Evolutionary conservation across 805 yeast genomes (phyloP).

Genomic region (Hanseniaspora opuntiae): DNA sequence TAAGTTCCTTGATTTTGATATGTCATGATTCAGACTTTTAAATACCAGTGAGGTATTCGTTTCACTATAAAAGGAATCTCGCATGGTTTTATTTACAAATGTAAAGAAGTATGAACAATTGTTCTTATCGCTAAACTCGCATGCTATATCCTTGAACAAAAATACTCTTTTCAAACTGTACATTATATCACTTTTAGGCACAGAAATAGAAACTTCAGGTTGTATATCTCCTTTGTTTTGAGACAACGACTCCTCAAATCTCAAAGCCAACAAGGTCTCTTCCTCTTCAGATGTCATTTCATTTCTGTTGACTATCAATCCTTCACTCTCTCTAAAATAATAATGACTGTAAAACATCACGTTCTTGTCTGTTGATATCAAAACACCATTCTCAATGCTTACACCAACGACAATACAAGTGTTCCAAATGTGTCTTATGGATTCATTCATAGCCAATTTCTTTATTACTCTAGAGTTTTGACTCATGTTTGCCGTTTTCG

Average conservation of each 20-base stretch:
- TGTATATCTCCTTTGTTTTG: conserved; percentile 12
- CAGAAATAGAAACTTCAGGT: conserved; percentile 34
- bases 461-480: conserved; percentile 62
- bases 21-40: conserved; percentile 36
- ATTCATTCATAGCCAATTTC: conserved; percentile 55
- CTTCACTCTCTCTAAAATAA: conserved; percentile 30
- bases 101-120: conserved; percentile 62
- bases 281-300: conserved; percentile 8
- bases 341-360: conserved; percentile 56
- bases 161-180: conserved; percentile 65
- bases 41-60: conserved; percentile 35
- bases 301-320: conserved; percentile 2
- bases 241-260: background rate
- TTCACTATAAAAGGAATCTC: conserved; percentile 44
- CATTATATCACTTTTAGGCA: conserved; percentile 48
- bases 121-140: conserved; percentile 62
- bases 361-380: conserved; percentile 54
- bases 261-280: background rate
- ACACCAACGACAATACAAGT: conserved; percentile 63
- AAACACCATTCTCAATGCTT: conserved; percentile 60
- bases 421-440: conserved; percentile 59
- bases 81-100: conserved; percentile 35
- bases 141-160: conserved; percentile 62
- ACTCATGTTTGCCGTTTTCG: conserved; percentile 27
- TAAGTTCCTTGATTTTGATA: conserved; percentile 22